Percentiles rank a stretch among this genome's conserved stretches.
These are phyloP conservation scores for Botryobasidium botryosum DNA, from an alignment of 768 basidiomycete species.

Conservation along the genomic window DNA sequence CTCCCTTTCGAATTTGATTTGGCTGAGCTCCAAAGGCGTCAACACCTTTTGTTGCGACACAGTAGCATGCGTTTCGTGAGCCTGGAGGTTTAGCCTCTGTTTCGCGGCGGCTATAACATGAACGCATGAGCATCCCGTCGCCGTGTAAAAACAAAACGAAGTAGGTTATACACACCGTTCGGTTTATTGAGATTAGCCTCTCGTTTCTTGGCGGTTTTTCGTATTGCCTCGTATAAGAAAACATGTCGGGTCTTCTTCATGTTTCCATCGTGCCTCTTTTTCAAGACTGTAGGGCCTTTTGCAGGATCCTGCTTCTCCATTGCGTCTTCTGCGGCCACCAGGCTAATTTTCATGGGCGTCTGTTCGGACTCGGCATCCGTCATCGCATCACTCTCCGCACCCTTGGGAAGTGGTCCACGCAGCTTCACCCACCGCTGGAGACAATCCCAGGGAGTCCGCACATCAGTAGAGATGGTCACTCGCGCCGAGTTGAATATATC, in stretches of 20 bases:
- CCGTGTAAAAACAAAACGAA: neutral
- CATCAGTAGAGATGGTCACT: slow-evolving; percentile 22
- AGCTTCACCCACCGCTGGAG: slow-evolving; percentile 23
- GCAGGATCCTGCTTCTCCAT: neutral
- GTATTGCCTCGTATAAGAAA: slow-evolving; percentile 12
- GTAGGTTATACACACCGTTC: neutral
- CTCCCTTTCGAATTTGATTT: slow-evolving; percentile 6
- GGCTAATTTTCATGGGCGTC: neutral
- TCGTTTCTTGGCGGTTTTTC: slow-evolving; percentile 11
- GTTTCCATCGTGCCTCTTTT: neutral
- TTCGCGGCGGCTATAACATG: slow-evolving; percentile 6
- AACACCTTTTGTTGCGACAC: neutral
- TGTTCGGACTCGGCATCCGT: neutral
- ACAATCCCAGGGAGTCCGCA: slow-evolving; percentile 26
- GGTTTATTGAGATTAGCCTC: slow-evolving; percentile 8
- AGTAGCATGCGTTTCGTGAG: slow-evolving; percentile 9
- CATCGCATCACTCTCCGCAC: neutral
- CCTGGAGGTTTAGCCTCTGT: neutral
- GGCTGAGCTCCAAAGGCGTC: slow-evolving; percentile 6
- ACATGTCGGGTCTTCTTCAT: slow-evolving; percentile 7
- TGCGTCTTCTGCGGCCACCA: neutral
- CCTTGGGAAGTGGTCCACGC: neutral
- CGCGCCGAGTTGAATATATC: slow-evolving; percentile 28
- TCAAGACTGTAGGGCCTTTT: neutral
- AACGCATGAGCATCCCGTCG: neutral